These are phyloP conservation scores for Mucor circinelloides DNA, from an alignment of 371 early-diverging fungal genomes.

Conservation along the genomic window DNA sequence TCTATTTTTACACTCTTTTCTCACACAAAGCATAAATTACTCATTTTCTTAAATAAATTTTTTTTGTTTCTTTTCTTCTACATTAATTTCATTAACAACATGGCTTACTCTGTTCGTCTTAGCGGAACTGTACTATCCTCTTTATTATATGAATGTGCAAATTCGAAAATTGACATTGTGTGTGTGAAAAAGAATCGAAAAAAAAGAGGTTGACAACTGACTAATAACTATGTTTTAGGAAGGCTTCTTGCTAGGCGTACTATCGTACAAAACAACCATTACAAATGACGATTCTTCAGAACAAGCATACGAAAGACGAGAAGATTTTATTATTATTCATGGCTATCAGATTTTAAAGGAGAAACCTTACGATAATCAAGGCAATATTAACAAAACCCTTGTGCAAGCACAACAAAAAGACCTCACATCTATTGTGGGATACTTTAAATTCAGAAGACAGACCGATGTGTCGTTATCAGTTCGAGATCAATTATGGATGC, in stretches of 20 bases:
- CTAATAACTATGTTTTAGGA: slow-evolving; percentile 9
- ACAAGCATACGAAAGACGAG: slow-evolving; percentile 13
- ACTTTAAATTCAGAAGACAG: slow-evolving; percentile 23
- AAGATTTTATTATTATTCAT: slow-evolving; percentile 29
- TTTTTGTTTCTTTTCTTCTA: neutral
- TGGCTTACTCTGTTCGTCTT: slow-evolving; percentile 24
- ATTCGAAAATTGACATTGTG: slow-evolving; percentile 22
- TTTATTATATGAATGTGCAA: slow-evolving; percentile 26
- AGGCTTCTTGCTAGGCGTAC: slow-evolving; percentile 23
- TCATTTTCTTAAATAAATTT: neutral
- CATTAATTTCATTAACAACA: neutral
- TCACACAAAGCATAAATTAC: neutral
- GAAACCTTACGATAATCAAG: slow-evolving; percentile 19
- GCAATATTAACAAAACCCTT: slow-evolving; percentile 1
- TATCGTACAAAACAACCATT: slow-evolving; percentile 12
- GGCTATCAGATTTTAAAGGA: slow-evolving; percentile 20
- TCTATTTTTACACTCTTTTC: neutral
- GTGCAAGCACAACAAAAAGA: slow-evolving; percentile 2
- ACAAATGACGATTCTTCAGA: slow-evolving; percentile 21
- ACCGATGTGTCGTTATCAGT: slow-evolving; percentile 11
- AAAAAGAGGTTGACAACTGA: too few species aligned
- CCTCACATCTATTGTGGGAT: slow-evolving; percentile 16
- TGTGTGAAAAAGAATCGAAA: neutral
- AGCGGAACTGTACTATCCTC: slow-evolving; percentile 27
- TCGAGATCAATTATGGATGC: slow-evolving; percentile 19